Conservation (phyloP, 2,329 filamentous ascomycete species). For the Domatiomyces globalis region DNA sequence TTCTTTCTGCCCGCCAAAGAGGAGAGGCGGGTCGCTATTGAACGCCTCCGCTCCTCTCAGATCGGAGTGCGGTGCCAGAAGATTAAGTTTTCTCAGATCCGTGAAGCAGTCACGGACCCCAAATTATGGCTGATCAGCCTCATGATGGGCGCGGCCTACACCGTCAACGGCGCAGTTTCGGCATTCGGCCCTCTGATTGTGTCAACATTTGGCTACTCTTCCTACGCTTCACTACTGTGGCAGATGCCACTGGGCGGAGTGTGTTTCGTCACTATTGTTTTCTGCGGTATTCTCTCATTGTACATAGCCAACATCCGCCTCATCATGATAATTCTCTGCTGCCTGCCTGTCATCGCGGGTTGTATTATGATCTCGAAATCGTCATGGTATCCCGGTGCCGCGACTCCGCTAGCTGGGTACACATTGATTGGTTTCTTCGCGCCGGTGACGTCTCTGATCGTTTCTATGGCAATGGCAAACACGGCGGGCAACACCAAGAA, state of each 20-base stretch:
- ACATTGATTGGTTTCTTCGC: conserved; percentile 61
- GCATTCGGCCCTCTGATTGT: conserved; percentile 61
- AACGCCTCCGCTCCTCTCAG: conserved; percentile 47
- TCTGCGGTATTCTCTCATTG: conserved; percentile 51
- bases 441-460: conserved; percentile 50
- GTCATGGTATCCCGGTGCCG: conserved; percentile 48
- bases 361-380: conserved; percentile 63
- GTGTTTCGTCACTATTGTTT: conserved; percentile 52
- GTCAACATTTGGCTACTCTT: conserved; percentile 53
- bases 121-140: conserved; percentile 51
- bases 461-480: conserved; percentile 48
- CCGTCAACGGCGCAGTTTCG: conserved; percentile 55
- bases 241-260: conserved; percentile 61
- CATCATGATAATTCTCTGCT: conserved; percentile 49
- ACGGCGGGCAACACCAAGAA: conserved; percentile 67
- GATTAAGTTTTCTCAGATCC: conserved; percentile 46
- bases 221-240: conserved; percentile 52
- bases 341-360: conserved; percentile 59
- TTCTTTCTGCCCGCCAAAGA: conserved; percentile 50
- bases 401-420: conserved; percentile 55
- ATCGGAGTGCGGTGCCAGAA: conserved; percentile 48
- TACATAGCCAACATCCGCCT: conserved; percentile 50
- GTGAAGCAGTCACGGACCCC: conserved; percentile 43
- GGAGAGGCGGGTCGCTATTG: conserved; percentile 51
- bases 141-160: conserved; percentile 57